A percentile compares a stretch with the other conserved stretches of the same genome.
These are phyloP conservation scores for Batkoa obscura DNA, from an alignment of 371 early-diverging fungal species.

Conservation along the genomic window DNA sequence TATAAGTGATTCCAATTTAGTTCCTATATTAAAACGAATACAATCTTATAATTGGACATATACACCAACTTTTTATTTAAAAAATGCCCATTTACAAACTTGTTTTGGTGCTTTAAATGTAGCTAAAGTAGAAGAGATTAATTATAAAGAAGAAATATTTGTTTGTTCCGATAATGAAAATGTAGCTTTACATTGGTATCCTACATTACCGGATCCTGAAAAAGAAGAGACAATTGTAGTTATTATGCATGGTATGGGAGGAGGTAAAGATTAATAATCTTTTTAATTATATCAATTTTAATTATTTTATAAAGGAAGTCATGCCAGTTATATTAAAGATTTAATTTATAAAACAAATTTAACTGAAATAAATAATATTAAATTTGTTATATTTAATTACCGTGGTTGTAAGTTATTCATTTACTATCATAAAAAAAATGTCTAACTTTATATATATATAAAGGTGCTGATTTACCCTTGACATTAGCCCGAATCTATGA, in stretches of 20 bases:
- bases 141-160: not conserved
- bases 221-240: not conserved
- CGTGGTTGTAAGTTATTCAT: not conserved
- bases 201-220: not conserved
- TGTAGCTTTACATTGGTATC: constrained; percentile 2
- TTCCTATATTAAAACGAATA: too few relatives aligned
- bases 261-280: not conserved
- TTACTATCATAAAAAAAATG: not conserved
- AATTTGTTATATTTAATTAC: not conserved
- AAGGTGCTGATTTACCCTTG: constrained; percentile 56
- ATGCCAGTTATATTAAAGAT: not conserved
- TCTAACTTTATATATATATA: constrained; percentile 57
- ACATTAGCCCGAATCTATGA: constrained; percentile 59
- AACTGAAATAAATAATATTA: not conserved
- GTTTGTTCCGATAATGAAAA: not conserved
- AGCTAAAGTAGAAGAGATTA: not conserved
- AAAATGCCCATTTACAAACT: not conserved
- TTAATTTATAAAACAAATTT: not conserved
- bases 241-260: constrained; percentile 1
- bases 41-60: too few relatives aligned
- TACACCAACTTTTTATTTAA: not conserved
- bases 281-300: not conserved
- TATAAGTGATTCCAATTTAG: too few relatives aligned
- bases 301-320: not conserved
- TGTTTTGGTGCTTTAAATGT: not conserved